Conservation (phyloP, 805 yeast species). For the Lachancea meyersii region DNA sequence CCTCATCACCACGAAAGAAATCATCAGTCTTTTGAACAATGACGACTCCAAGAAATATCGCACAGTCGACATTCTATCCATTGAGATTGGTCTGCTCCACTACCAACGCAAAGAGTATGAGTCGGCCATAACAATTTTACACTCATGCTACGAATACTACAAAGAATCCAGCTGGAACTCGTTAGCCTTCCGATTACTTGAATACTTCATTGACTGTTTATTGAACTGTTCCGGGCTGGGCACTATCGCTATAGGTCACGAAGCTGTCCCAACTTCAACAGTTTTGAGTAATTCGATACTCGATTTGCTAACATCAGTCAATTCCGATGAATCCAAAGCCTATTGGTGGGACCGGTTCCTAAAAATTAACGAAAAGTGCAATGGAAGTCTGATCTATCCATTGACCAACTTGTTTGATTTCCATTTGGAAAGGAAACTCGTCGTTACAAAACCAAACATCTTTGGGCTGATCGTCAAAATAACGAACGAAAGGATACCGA, state of each 20-base stretch:
- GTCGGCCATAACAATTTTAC: conserved; percentile 56
- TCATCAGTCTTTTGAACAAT: conserved; percentile 16
- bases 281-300: conserved; percentile 29
- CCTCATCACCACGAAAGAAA: conserved; percentile 45
- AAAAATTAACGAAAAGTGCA: conserved; percentile 10
- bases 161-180: conserved; percentile 66
- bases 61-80: conserved; percentile 64
- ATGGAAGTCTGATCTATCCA: conserved; percentile 21
- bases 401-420: conserved; percentile 22
- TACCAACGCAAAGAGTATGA: conserved; percentile 51
- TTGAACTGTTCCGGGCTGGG: conserved; percentile 25
- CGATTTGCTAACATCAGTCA: conserved; percentile 22
- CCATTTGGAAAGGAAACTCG: conserved; percentile 6
- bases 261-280: conserved; percentile 21
- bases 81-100: conserved; percentile 71
- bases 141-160: conserved; percentile 64
- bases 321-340: conserved; percentile 13
- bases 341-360: conserved; percentile 28
- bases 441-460: conserved; percentile 15
- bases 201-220: conserved; percentile 63
- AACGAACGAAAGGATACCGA: conserved; percentile 16
- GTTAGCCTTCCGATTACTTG: conserved; percentile 60
- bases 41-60: conserved; percentile 42
- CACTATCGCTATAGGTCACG: conserved; percentile 22
- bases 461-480: conserved; percentile 19